Base-by-base conservation (phyloP, 2,329 filamentous ascomycete species). In the Aspergillus sergii region DNA sequence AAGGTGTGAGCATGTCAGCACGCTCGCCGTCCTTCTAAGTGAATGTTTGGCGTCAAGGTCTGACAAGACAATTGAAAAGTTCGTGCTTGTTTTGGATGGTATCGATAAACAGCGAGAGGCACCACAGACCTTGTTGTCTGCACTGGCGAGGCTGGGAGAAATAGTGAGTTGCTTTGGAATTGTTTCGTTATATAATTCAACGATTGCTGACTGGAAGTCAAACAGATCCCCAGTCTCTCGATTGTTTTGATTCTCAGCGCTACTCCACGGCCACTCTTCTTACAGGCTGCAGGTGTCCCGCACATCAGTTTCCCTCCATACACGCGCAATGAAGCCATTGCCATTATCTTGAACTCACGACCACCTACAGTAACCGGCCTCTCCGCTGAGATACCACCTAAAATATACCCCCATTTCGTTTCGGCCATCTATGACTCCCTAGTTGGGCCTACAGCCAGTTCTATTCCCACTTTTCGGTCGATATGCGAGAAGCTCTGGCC, bases 401-500 rank as follows among this genome's bases (percentile, higher is more conserved):
- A 71, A 41, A 67, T 83, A 11, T 82, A 85, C 66, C 82, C 87
- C 16, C 89, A 93, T 51, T 98, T 96, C 81, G 88, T 90, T 65
- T 88, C 88, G 56, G 92, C 92, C 5, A 88, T 97, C 16, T 95
- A 96, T 84, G 95, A 99, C 74, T 89, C 94, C 1, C 83, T 98
- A 14, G 88, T 90, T 56, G 92, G 90, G 66, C 88, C 92, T 54
- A 93, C 93, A 3, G 91, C 91, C 0, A 88, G 93, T 57, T 93
- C 94, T 43, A 83, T 98, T 16, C 84, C 90, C 1, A 86, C 87
- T 12, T 93, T 97, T 69, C 84, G 83, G 4, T 85, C 86, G 41
- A 87, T 90, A 57, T 93, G 91, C 72, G 78, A 86, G 56, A 86
- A 89, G 50, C 85, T 98, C 23, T 99, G 95, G 95, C 89, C 90